Evolutionary conservation across 192 early-diverging fungal genomes (phyloP).

Genomic region (Gonapodya sp.): DNA sequence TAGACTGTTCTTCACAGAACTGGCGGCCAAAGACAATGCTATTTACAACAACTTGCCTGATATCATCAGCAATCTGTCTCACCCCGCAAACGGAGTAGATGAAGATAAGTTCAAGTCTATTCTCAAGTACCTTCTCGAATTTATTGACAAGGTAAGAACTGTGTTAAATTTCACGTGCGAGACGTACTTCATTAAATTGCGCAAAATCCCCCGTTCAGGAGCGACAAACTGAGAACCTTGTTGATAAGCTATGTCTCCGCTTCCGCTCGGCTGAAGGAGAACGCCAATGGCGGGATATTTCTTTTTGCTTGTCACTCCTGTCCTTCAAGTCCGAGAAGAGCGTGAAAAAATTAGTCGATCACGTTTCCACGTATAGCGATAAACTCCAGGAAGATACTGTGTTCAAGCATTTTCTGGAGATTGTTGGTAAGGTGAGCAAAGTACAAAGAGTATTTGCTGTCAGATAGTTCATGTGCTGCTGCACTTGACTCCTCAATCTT

Average conservation of each 20-base stretch:
- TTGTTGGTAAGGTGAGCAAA: slow-evolving; percentile 63
- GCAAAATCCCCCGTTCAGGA: slow-evolving; percentile 43
- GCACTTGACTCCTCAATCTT: background rate
- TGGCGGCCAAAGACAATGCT: slow-evolving; percentile 92
- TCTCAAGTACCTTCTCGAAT: slow-evolving; percentile 92
- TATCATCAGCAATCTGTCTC: slow-evolving; percentile 87
- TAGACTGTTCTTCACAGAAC: slow-evolving; percentile 91
- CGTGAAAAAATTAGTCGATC: slow-evolving; percentile 74
- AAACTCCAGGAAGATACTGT: slow-evolving; percentile 80
- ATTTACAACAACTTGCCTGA: slow-evolving; percentile 99
- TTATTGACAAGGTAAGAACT: slow-evolving; percentile 67
- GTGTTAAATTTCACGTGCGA: background rate
- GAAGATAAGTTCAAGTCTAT: slow-evolving; percentile 80
- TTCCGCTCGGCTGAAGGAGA: slow-evolving; percentile 72
- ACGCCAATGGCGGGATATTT: slow-evolving; percentile 86
- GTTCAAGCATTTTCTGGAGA: slow-evolving; percentile 77
- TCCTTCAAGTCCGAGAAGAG: slow-evolving; percentile 81
- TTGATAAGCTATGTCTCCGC: slow-evolving; percentile 92
- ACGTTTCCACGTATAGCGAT: slow-evolving; percentile 58
- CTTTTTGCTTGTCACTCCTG: slow-evolving; percentile 81
- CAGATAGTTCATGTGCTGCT: background rate
- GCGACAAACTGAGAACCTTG: slow-evolving; percentile 85
- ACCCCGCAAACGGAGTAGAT: slow-evolving; percentile 44
- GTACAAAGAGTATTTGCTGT: too few species aligned
- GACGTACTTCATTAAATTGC: background rate